Base-by-base conservation (phyloP, 1,284 basidiomycete genomes). In the Heterobasidion annosum region DNA sequence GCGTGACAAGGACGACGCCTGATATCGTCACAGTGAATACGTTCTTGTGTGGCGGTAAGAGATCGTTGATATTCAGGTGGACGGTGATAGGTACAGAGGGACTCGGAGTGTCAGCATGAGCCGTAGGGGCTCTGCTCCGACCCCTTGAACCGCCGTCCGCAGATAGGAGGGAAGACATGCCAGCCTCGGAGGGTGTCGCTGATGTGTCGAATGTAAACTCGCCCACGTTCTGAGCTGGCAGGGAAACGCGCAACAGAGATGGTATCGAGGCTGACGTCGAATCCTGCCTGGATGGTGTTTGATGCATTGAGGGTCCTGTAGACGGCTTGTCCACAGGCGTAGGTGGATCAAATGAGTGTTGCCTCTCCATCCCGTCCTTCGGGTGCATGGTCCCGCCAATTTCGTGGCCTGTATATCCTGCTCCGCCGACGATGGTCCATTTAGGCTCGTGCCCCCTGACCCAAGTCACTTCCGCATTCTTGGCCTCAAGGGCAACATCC, bases 41-140 rank as follows among this genome's bases (percentile, higher is more conserved):
- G 56, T 80, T 82, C 65, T 81, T 83, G 34, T 77, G 68, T 2
- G 84, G 79, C 1, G 80, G 77, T n/a, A 81, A 69, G 13, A 90
- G 70, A 46, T 89, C 85, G 62, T 87, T 87, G 73, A 90, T 85
- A 62, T 90, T 88, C 54, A 91, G 62, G 63, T 89, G 87, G 4
- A 91, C 67, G 0, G 85, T 88, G 37, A 87, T 71, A 2, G 82
- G 79, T n/a, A 72, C 68, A 15, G 73, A 74, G 2, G 83, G 82
- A 16, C 18, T 5, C 10, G 15, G 16, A 16, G 18, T 7, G 18
- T 47, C 45, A 10, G 45, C 45, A 42, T 37, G 58, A 12, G 62
- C 43, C 15, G 70, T 70, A 2, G 67, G 66, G 18, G 67, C 56
- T 35, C 67, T 57, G 51, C 65, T 68, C 15, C 54, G 53, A 15